Evolutionary conservation across 306 rosid species (phyloP).

Genomic region (Carpinus fangiana): DNA sequence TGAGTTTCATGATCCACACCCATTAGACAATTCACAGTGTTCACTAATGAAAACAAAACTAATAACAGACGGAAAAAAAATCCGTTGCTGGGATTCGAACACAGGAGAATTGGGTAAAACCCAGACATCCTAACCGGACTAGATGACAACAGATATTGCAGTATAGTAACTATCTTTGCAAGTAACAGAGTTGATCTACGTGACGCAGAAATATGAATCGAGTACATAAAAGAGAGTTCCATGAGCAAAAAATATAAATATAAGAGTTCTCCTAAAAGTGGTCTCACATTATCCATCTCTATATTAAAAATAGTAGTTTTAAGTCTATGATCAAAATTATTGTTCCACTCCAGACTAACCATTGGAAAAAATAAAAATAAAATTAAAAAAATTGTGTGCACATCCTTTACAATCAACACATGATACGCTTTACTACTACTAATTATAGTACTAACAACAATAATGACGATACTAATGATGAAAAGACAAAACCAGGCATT

Average conservation of each 20-base stretch:
- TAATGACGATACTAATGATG: not conserved
- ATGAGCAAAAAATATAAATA: not conserved
- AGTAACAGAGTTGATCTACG: not conserved
- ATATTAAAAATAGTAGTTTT: not conserved
- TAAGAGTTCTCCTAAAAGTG: no score
- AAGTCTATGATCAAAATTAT: not conserved
- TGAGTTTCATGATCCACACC: not conserved
- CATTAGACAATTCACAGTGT: not conserved
- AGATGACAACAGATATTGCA: slow-evolving; percentile 52
- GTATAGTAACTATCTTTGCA: not conserved
- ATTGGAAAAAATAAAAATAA: not conserved
- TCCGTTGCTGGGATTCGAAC: slow-evolving; percentile 69
- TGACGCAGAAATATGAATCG: not conserved
- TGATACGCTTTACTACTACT: not conserved
- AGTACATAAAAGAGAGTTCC: not conserved
- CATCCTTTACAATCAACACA: not conserved
- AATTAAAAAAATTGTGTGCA: not conserved
- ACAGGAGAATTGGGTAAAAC: slow-evolving; percentile 57
- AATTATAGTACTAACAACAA: not conserved
- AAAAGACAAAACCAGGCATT: not conserved
- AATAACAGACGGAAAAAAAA: slow-evolving; percentile 14
- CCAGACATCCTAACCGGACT: slow-evolving; percentile 66
- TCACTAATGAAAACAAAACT: not conserved
- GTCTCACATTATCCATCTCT: not conserved
- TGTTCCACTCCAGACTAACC: not conserved